Evolutionary conservation across 768 basidiomycete genomes (phyloP).

Genomic region (Suillus tomentosus): DNA sequence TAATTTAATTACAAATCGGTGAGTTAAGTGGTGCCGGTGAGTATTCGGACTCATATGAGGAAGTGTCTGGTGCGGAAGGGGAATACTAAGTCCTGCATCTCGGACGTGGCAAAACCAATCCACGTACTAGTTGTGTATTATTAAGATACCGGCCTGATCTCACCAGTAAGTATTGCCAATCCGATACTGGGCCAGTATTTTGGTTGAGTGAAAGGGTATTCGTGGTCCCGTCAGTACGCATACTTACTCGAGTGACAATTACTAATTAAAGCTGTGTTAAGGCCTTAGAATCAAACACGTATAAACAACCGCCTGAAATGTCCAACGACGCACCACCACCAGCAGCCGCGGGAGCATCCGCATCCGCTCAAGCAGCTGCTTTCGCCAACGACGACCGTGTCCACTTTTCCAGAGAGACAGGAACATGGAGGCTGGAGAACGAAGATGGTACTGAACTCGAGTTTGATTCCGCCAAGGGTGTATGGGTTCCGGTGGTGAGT

Average conservation of each 20-base stretch:
- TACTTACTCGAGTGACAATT: not conserved
- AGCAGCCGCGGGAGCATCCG: constrained; percentile 53
- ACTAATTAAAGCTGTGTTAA: not conserved
- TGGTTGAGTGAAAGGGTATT: not conserved
- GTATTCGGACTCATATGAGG: not conserved
- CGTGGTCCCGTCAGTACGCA: not conserved
- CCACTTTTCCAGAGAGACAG: constrained; percentile 72
- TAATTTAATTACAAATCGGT: not conserved
- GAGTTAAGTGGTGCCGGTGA: not conserved
- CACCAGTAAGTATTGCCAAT: not conserved
- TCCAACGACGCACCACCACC: constrained; percentile 45
- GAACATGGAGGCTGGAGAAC: constrained; percentile 88
- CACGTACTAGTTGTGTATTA: not conserved
- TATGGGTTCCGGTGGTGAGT: constrained; percentile 86
- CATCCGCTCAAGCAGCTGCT: constrained; percentile 58
- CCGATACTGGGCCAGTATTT: not conserved
- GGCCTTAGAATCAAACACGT: constrained; percentile 38
- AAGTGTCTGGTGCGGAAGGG: not conserved
- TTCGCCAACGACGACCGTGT: constrained; percentile 84
- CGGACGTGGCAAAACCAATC: not conserved
- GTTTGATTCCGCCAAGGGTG: constrained; percentile 73
- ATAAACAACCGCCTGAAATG: constrained; percentile 37
- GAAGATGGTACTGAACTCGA: constrained; percentile 91
- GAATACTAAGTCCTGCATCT: not conserved
- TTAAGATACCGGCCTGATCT: not conserved